Evolutionary conservation across 1,284 basidiomycete species (phyloP), one percentile per base, ranked within the genome.

Genomic region (Papiliotrema flavescens): DNA sequence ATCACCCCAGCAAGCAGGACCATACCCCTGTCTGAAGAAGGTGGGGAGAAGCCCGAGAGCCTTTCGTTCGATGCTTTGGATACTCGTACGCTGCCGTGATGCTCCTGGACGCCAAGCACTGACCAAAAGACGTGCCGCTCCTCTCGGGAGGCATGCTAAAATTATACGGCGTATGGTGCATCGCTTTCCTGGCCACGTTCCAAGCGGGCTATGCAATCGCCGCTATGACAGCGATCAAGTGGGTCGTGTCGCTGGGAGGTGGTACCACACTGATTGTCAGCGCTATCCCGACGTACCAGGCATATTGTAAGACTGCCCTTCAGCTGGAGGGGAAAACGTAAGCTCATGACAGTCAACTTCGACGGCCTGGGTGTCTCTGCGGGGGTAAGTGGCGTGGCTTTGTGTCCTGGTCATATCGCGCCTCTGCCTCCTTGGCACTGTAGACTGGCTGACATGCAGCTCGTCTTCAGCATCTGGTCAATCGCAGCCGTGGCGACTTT

Each of bases 151-250:
- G 62, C 2, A 66, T 65, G 64, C 24, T 65, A 51, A 63, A 60
- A 46, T 56, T 65, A 1, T 62, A 63, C 40, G 47, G 41, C 2
- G 52, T 62, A 3, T 62, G 60, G 60, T 44, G 49, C 3, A 49
- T 63, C 2, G 51, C 58, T 5, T 57, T 62, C 37, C 47, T 58
- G 9, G 51, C 60, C 2, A 61, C 62, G 5, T 63, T 63, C 51
- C 49, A 59, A 53, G 53, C 56, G n/a, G 63, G 63, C 8, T 65
- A 63, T 26, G 61, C 59, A 14, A 44, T 60, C 3, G 47, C 41
- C 19, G 54, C 55, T 6, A 58, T 63, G 62, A 61, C 59, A 4
- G 63, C 63, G 22, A 63, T 65, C 54, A 65, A 61, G 63, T 65
- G 37, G 35, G 59, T 57, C 28, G 5, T 32, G 28, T 28, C 43